Evolutionary conservation across 441 rosid genomes (phyloP), one percentile per base, ranked within the genome.

Genomic region (Iberis amara): DNA sequence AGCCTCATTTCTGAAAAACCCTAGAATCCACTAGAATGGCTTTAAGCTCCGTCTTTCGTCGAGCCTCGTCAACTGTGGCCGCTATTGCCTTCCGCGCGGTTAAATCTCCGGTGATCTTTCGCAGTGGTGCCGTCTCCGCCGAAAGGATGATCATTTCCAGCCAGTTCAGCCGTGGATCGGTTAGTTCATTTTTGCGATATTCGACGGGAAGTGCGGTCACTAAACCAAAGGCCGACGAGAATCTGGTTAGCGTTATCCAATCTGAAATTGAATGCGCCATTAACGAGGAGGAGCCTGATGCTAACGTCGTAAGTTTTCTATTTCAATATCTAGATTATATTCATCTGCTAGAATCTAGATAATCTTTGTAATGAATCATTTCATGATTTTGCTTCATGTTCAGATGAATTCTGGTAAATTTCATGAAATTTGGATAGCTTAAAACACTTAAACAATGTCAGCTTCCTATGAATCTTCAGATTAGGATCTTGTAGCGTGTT

Each of bases 211-310:
- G 61, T 10, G 55, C 48, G 3, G 47, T 69, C 6, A 11, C 41
- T 4, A 39, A 52, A 48, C 44, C 55, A 27, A 65, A 36, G 38
- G 64, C 80, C 7, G 88, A 84, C 14, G 68, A 61, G 45, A 71
- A 45, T 23, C 71, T 84, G 11, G 28, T 79, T 18, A 52, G 64
- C 23, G 76, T 76, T 27, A 71, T 84, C 23, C 67, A 77, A 24
- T 54, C 75, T 30, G 92, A 81, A 68, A 81, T 81, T 12, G 82
- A 72, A 1, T 79, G 86, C 42, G 79, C 82, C 8, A 59, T 70
- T 23, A 67, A 68, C 2, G 77, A 71, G 42, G 65, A 76, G 21
- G 61, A 51, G 0, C 53, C 65, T 44, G 52, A 35, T 32, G 33
- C 30, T 4, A 26, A n/a, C 54, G 18, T 58, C 33, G 60, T 61